phyloP scores from a whole-genome alignment of 1,284 basidiomycete species.

The Boletus subluridellus region DNA sequence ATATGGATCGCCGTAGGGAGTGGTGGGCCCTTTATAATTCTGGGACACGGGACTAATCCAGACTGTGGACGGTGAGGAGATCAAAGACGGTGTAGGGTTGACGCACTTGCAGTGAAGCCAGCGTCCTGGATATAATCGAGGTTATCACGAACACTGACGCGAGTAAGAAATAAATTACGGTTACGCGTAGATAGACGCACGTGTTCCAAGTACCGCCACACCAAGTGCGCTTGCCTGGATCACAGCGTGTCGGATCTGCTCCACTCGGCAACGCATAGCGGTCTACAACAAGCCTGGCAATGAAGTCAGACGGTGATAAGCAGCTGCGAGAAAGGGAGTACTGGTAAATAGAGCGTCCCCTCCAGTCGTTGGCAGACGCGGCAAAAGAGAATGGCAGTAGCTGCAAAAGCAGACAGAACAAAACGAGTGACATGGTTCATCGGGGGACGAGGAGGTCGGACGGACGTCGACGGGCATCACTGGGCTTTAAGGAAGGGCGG shows the following conservation, averaged over 20 bases:
- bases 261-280: constrained; percentile 53
- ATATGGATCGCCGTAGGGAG: constrained; percentile 60
- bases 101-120: constrained; percentile 59
- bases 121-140: constrained; percentile 73
- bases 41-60: constrained; percentile 63
- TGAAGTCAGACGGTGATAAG: background rate
- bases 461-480: background rate
- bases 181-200: constrained; percentile 5
- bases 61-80: constrained; percentile 28
- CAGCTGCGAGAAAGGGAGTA: background rate
- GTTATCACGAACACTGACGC: constrained; percentile 53
- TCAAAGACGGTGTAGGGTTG: background rate
- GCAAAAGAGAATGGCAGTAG: constrained; percentile 15
- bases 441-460: background rate
- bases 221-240: constrained; percentile 55
- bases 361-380: constrained; percentile 37
- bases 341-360: constrained; percentile 40
- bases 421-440: constrained; percentile 5
- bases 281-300: constrained; percentile 56
- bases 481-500: background rate
- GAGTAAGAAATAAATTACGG: background rate
- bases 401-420: background rate
- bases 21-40: constrained; percentile 58
- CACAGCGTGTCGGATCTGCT: constrained; percentile 41
- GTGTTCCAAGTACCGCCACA: constrained; percentile 68